Base-by-base conservation (phyloP, 192 early-diverging fungal genomes). In the Hyaloraphidium curvatum region DNA sequence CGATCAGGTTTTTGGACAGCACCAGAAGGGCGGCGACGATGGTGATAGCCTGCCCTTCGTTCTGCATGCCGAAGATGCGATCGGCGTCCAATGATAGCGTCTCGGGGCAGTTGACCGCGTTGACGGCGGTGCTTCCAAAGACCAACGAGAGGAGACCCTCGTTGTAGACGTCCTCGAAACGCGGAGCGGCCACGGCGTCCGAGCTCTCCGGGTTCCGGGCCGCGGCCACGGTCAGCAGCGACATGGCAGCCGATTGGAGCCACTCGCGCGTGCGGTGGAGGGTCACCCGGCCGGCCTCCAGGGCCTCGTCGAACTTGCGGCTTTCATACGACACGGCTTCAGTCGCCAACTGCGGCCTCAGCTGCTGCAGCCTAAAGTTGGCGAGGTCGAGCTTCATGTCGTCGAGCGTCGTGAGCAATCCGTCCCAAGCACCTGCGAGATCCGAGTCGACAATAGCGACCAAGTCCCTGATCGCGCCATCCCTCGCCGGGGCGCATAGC, bases 311-410 rank as follows among this genome's bases (percentile, higher is more conserved):
- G 59, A 91, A 91, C 50, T 81, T 79, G 1, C 59, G 50, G 22
- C 68, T 63, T 60, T 91, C 88, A 55, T 89, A 89, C 13, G 73
- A 74, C 19, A 83, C 78, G 13, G 84, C 83, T 28, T 81, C 75
- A 4, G 67, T 65, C 58, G 69, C 70, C 27, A 91, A 55, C 56
- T 69, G 67, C 2, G 88, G 86, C 11, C 81, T 69, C 1, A 87
- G 63, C 1, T 67, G 60, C 40, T 70, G 71, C 26, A 91, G 53
- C 3, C 76, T 58, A 62, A 76, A 87, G 63, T 91, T 91, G 26
- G 77, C 67, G n/a, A 89, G 56, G 57, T 91, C 88, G 39, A 86
- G 59, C 40, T 74, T 70, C 88, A 91, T 91, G 9, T 68, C 61
- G 22, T 91, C 83, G 28, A 88, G 56, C 0, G 82, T 33, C 21